Evolutionary conservation across 306 rosid genomes (phyloP).

Genomic region (Pueraria montana): DNA sequence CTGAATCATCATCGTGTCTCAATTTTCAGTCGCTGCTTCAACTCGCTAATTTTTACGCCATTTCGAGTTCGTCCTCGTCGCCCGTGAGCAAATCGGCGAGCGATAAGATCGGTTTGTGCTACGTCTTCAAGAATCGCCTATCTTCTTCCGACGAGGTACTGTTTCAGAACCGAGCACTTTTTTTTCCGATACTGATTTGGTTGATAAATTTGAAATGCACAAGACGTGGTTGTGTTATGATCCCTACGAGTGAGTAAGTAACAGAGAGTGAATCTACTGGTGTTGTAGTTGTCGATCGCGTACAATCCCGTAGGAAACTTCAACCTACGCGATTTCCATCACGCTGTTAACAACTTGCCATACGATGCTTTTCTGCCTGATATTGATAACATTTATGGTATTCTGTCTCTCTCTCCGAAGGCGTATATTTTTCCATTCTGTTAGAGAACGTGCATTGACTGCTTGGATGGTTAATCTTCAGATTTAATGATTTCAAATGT

Average conservation of each 20-base stretch:
- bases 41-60: constrained; percentile 76
- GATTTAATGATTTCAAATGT: constrained; percentile 72
- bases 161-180: not conserved
- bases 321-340: constrained; percentile 76
- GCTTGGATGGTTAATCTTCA: constrained; percentile 44
- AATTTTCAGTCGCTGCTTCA: constrained; percentile 74
- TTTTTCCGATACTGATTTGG: not conserved
- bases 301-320: constrained; percentile 67
- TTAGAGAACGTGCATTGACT: constrained; percentile 39
- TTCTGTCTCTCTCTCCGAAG: constrained; percentile 2
- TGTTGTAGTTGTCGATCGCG: constrained; percentile 68
- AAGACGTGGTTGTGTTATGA: constrained; percentile 19
- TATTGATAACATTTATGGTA: constrained; percentile 51
- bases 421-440: not conserved
- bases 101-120: constrained; percentile 76
- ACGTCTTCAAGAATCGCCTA: constrained; percentile 57
- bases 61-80: constrained; percentile 56
- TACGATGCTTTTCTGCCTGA: constrained; percentile 64
- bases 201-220: constrained; percentile 40
- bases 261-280: constrained; percentile 43
- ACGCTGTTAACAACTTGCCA: constrained; percentile 69
- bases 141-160: constrained; percentile 66
- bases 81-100: constrained; percentile 43
- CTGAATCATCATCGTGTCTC: constrained; percentile 28
- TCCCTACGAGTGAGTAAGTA: constrained; percentile 35